Conservation (phyloP, 2,329 filamentous ascomycete genomes). For the Fusarium buharicum region DNA sequence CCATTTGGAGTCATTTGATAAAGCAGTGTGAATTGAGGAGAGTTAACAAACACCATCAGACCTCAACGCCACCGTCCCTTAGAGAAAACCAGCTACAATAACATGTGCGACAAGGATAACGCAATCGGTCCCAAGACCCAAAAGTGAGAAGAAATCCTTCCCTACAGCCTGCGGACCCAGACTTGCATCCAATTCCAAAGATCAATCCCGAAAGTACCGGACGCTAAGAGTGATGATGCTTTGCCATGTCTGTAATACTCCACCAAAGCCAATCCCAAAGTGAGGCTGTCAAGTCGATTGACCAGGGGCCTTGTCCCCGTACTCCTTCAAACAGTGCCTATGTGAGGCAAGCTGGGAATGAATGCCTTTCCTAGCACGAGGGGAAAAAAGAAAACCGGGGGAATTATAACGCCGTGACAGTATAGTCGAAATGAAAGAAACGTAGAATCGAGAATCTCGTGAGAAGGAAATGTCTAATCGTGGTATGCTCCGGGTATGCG, state of each 20-base stretch:
- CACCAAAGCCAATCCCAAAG: conserved; percentile 40
- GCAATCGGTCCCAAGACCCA: conserved; percentile 23
- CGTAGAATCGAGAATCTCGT: conserved; percentile 40
- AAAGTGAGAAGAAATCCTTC: conserved; percentile 20
- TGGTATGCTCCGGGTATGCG: conserved; percentile 34
- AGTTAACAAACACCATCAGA: conserved; percentile 37
- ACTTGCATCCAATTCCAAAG: conserved; percentile 31
- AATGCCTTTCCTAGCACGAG: conserved; percentile 20
- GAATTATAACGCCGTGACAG: conserved; percentile 36
- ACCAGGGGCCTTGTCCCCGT: conserved; percentile 38
- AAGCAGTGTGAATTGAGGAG: conserved; percentile 39
- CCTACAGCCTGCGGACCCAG: conserved; percentile 27
- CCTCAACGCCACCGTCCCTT: conserved; percentile 35
- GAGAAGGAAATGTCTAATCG: conserved; percentile 46
- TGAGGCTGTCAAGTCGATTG: conserved; percentile 43
- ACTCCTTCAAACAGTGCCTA: conserved; percentile 41
- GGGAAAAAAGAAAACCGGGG: conserved; percentile 21
- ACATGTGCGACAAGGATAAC: conserved; percentile 12
- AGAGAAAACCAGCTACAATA: conserved; percentile 20
- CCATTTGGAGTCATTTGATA: conserved; percentile 22
- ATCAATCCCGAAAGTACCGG: conserved; percentile 29
- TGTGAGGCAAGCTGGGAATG: conserved; percentile 25
- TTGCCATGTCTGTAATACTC: conserved; percentile 43
- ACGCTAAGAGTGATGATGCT: conserved; percentile 38
- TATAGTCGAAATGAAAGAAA: conserved; percentile 26